Percentiles rank a stretch among this genome's conserved stretches.
Evolutionary conservation across 495 filamentous ascomycete genomes (phyloP).

Genomic region (Penicillium samsonianum): DNA sequence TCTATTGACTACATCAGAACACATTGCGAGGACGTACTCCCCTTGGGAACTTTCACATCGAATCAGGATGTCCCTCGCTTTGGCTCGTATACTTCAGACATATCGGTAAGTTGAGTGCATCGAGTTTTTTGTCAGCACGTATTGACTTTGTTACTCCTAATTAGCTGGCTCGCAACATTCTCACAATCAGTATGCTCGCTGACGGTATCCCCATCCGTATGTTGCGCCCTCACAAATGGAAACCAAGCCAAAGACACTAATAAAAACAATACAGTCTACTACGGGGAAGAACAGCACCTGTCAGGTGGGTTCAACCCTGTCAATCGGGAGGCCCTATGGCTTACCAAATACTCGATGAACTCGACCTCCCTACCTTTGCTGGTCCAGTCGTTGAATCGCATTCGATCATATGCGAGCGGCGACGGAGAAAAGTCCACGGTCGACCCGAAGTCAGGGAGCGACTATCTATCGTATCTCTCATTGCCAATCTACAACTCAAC

Average conservation of each 20-base stretch:
- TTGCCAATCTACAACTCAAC: constrained; percentile 20
- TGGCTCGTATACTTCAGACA: constrained; percentile 41
- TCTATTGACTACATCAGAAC: constrained; percentile 42
- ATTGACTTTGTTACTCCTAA: constrained; percentile 23
- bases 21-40: constrained; percentile 53
- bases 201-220: constrained; percentile 57
- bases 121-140: constrained; percentile 6
- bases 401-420: constrained; percentile 19
- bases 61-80: constrained; percentile 70
- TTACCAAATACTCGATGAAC: constrained; percentile 58
- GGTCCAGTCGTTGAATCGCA: constrained; percentile 19
- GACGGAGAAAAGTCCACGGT: constrained; percentile 18
- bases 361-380: constrained; percentile 40
- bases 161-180: constrained; percentile 58
- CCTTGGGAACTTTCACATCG: constrained; percentile 67
- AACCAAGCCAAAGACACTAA: constrained; percentile 7
- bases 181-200: constrained; percentile 65
- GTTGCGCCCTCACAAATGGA: constrained; percentile 3
- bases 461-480: constrained; percentile 22
- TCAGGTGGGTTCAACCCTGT: constrained; percentile 56
- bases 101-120: constrained; percentile 32
- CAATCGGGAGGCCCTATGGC: constrained; percentile 72
- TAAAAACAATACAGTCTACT: constrained; percentile 36
- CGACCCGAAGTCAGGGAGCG: constrained; percentile 11
- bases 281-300: constrained; percentile 69